A percentile compares a stretch with the other conserved stretches of the same genome.
Conservation (phyloP, 179 eudicot genomes). For the Silene coronaria region DNA sequence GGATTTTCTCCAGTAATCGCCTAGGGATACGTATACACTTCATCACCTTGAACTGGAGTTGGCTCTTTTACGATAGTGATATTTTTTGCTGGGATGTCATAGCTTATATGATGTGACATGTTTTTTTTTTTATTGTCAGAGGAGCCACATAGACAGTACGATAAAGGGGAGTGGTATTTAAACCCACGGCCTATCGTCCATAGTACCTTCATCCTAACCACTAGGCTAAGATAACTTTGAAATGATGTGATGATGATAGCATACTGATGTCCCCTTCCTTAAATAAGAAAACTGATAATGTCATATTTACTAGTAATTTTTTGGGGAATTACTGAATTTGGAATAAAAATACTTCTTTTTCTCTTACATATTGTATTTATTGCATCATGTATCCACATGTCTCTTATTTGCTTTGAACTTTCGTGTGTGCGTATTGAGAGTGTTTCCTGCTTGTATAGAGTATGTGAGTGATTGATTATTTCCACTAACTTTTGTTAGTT, state of each 20-base stretch:
- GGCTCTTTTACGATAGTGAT: background rate
- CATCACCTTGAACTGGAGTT: background rate
- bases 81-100: background rate
- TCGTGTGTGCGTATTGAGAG: background rate
- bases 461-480: background rate
- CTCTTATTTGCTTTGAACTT: background rate
- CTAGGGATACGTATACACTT: background rate
- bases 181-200: too few relatives aligned
- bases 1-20: background rate
- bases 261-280: background rate
- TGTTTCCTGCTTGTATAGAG: background rate
- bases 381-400: too few relatives aligned
- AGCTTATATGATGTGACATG: background rate
- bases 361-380: background rate
- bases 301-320: too few relatives aligned
- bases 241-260: background rate
- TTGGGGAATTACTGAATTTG: too few relatives aligned
- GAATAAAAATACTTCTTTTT: background rate
- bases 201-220: too few relatives aligned
- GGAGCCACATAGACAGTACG: too few relatives aligned
- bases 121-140: too few relatives aligned
- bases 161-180: too few relatives aligned
- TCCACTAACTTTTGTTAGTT: background rate
- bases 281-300: background rate
- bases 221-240: too few relatives aligned